Evolutionary conservation across 2,329 filamentous ascomycete genomes (phyloP).

Genomic region (Talaromyces albobiverticillius): DNA sequence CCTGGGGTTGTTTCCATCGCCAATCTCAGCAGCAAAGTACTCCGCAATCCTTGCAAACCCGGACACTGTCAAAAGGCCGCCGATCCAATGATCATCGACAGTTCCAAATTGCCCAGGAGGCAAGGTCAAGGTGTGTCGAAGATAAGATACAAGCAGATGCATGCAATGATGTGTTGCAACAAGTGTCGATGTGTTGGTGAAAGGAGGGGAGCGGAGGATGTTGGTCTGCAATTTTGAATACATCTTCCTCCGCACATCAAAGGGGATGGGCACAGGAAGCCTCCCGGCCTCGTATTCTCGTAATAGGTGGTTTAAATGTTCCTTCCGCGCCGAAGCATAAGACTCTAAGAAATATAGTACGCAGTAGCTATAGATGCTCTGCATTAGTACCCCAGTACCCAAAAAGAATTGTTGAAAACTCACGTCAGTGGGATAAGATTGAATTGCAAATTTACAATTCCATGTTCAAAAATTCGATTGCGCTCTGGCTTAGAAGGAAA

Average conservation of each 20-base stretch:
- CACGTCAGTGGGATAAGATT: conserved; percentile 42
- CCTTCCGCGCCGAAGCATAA: conserved; percentile 36
- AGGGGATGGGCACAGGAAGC: conserved; percentile 35
- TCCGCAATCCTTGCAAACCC: conserved; percentile 40
- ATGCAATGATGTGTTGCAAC: conserved; percentile 43
- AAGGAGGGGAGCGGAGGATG: conserved; percentile 39
- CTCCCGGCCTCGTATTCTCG: conserved; percentile 37
- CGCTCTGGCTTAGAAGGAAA: conserved; percentile 34
- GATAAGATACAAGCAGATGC: conserved; percentile 37
- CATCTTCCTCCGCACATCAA: conserved; percentile 31
- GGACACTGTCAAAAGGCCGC: conserved; percentile 38
- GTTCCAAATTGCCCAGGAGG: conserved; percentile 30
- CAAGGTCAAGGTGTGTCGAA: conserved; percentile 32
- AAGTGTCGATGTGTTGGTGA: conserved; percentile 37
- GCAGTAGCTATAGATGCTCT: conserved; percentile 35
- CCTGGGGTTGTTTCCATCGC: conserved; percentile 39
- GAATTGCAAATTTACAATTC: conserved; percentile 34
- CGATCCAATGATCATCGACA: conserved; percentile 38
- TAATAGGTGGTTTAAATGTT: conserved; percentile 36
- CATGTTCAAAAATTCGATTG: conserved; percentile 31
- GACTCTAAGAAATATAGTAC: conserved; percentile 40
- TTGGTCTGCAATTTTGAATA: conserved; percentile 35
- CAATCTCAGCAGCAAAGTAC: conserved; percentile 44
- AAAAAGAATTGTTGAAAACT: conserved; percentile 15
- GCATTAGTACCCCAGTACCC: conserved; percentile 1